Evolutionary conservation across 768 basidiomycete species (phyloP).

Genomic region (Lactarius evosmus): DNA sequence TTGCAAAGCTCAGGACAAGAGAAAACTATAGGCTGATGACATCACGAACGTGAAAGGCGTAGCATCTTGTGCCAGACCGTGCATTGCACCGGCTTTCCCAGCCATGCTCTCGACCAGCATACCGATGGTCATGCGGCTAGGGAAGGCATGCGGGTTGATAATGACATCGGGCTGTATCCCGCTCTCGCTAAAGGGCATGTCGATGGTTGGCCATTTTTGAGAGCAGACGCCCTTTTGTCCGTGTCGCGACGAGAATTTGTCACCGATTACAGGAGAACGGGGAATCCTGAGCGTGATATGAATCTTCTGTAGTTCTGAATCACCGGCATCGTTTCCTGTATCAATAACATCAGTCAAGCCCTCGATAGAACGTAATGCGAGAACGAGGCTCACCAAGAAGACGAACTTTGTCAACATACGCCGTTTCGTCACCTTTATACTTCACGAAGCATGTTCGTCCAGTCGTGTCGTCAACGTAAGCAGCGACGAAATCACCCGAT

Average conservation of each 20-base stretch:
- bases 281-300: slow-evolving; percentile 92
- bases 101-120: slow-evolving; percentile 99
- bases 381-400: slow-evolving; percentile 60
- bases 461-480: slow-evolving; percentile 83
- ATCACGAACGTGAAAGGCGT: slow-evolving; percentile 89
- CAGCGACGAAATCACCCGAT: slow-evolving; percentile 78
- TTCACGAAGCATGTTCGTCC: slow-evolving; percentile 82
- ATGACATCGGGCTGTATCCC: slow-evolving; percentile 99
- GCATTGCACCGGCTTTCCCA: slow-evolving; percentile 98
- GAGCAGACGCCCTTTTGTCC: slow-evolving; percentile 99
- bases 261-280: slow-evolving; percentile 94
- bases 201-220: slow-evolving; percentile 96
- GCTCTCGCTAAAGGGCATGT: slow-evolving; percentile 99
- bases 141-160: slow-evolving; percentile 99
- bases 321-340: slow-evolving; percentile 80
- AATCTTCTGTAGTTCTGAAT: slow-evolving; percentile 85
- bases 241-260: slow-evolving; percentile 98
- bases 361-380: neutral
- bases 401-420: slow-evolving; percentile 87
- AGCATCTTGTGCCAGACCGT: slow-evolving; percentile 96
- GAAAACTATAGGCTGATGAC: neutral
- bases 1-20: slow-evolving; percentile 11
- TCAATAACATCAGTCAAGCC: slow-evolving; percentile 1
- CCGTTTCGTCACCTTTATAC: slow-evolving; percentile 94
- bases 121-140: slow-evolving; percentile 99